These are phyloP conservation scores for Magnusiomyces paraingens DNA, from an alignment of 1,139 yeast genomes.

Conservation along the genomic window DNA sequence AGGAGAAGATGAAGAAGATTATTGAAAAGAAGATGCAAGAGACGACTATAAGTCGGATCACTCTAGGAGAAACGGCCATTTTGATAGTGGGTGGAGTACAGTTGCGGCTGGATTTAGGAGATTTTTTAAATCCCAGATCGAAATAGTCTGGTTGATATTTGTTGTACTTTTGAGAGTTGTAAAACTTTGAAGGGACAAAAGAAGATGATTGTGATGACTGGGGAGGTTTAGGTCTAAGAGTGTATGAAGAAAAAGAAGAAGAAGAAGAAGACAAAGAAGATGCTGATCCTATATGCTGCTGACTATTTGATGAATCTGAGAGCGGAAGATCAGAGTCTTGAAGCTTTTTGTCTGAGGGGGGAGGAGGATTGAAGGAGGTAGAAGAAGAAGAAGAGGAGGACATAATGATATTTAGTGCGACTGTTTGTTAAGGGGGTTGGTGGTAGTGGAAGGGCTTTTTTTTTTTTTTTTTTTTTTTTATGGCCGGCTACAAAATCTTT, in stretches of 20 bases:
- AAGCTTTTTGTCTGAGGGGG: neutral
- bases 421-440: neutral
- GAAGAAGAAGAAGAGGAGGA: neutral
- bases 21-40: neutral
- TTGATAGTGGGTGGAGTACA: neutral
- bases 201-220: neutral
- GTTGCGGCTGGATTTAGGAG: too few species aligned
- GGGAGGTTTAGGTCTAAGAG: neutral
- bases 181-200: neutral
- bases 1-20: neutral
- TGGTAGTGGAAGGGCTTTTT: neutral
- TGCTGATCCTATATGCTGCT: neutral
- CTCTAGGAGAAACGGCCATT: conserved; percentile 2
- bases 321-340: neutral
- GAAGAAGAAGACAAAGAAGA: neutral
- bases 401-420: neutral
- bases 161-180: neutral
- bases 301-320: neutral
- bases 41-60: neutral
- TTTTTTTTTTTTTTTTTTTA: neutral
- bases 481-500: too few species aligned
- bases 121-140: too few species aligned
- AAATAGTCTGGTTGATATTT: too few species aligned
- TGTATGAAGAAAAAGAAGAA: neutral
- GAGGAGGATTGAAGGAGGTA: neutral